Base-by-base conservation (phyloP, 768 basidiomycete species). In the Boletus vinaceobasis region DNA sequence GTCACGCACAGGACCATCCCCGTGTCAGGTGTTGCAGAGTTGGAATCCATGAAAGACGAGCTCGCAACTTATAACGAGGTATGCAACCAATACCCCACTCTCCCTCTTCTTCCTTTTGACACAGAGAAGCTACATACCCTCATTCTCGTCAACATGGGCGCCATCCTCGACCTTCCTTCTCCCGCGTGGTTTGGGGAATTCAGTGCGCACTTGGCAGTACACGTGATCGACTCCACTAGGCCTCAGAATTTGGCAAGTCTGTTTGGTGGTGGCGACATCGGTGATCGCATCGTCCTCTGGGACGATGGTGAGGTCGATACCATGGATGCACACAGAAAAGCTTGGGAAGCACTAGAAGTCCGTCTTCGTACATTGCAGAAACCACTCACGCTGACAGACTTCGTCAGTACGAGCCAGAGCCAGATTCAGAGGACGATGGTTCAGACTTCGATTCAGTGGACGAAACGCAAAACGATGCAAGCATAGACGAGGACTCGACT, bases 191-290 rank as follows among this genome's bases (percentile, higher is more conserved):
- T 93, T 65, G 91, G 90, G 47, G 83, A 83, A 37, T 88, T 90
- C 63, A 70, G 75, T 45, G 61, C 75, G 5, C 74, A 77, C 23
- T 76, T 92, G 50, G 84, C 79, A 3, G 80, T 98, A 39, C 97
- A 99, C 74, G 86, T 98, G 63, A 90, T 99, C 73, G 97, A 99
- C 72, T 93, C 96, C 4, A 83, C 86, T 19, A 82, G 97, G 48
- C 97, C 97, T 17, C 84, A 90, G 65, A 93, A 94, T 71, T 76
- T 98, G 64, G 78, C 85, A 40, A 97, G 87, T 74, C 74, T 98
- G 21, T 98, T 96, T 69, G 83, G 81, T 46, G 79, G 76, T 40
- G 85, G 85, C 26, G 79, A 83, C 60, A 81, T 81, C 48, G 81
- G 79, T 13, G 84, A 88, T 58, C 77, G 87, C 48, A 84, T 98